These are phyloP conservation scores for Cryomyces minteri DNA, from an alignment of 495 filamentous ascomycete species.

Conservation along the genomic window DNA sequence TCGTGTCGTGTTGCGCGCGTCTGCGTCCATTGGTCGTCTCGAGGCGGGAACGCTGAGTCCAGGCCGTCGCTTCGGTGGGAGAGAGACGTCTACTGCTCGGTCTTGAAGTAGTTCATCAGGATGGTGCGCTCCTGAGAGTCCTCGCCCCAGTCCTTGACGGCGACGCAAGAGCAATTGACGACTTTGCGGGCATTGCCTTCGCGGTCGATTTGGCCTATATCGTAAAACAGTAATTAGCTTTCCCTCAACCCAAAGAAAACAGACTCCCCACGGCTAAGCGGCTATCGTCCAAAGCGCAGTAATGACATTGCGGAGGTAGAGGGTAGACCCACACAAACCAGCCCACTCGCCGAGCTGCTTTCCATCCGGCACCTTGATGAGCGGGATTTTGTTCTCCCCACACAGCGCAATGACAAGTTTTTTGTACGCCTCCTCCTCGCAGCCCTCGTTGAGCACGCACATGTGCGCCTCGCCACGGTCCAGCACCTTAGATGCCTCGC, in stretches of 20 bases:
- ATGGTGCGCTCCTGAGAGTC: conserved; percentile 95
- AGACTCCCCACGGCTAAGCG: neutral
- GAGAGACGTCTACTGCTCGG: conserved; percentile 38
- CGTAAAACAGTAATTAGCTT: neutral
- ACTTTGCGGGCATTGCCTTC: conserved; percentile 99
- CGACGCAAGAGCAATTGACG: conserved; percentile 99
- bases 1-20: too few relatives aligned
- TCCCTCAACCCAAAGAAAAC: neutral
- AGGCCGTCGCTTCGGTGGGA: too few relatives aligned
- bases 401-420: conserved; percentile 97
- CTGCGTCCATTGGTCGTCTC: too few relatives aligned
- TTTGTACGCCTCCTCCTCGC: conserved; percentile 99
- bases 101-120: conserved; percentile 99
- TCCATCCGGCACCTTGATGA: conserved; percentile 93
- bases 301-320: neutral
- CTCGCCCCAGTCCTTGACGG: conserved; percentile 98
- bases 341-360: conserved; percentile 99
- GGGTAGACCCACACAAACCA: conserved; percentile 70
- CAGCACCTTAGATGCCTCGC: conserved; percentile 93
- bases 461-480: conserved; percentile 97
- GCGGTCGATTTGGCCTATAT: conserved; percentile 82
- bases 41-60: too few relatives aligned
- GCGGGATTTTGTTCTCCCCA: conserved; percentile 95
- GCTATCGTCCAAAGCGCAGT: neutral
- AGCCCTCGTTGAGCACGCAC: conserved; percentile 97